Evolutionary conservation across 495 filamentous ascomycete species (phyloP).

Genomic region (Penicillium taxi): DNA sequence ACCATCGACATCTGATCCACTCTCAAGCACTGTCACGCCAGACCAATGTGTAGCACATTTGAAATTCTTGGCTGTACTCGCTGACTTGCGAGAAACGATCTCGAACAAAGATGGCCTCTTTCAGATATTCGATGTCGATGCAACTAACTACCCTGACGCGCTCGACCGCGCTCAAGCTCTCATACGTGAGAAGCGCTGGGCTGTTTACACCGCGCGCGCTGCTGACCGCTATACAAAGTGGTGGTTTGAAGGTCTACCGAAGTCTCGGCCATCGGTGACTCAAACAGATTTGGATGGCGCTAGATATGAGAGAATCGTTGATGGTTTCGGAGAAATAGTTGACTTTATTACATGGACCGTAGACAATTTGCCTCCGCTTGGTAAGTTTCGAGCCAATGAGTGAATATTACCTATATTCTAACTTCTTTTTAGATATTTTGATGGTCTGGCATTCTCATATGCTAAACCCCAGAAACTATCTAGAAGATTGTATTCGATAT

Average conservation of each 20-base stretch:
- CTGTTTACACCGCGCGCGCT: slow-evolving; percentile 63
- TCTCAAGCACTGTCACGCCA: slow-evolving; percentile 1
- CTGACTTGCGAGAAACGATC: slow-evolving; percentile 57
- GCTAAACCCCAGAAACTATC: slow-evolving; percentile 68
- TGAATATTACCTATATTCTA: too few relatives aligned
- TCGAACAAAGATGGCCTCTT: slow-evolving; percentile 61
- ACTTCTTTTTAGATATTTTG: slow-evolving; percentile 52
- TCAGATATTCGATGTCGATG: slow-evolving; percentile 47
- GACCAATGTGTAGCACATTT: slow-evolving; percentile 63
- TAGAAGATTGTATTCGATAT: slow-evolving; percentile 66
- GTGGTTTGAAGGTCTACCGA: slow-evolving; percentile 44
- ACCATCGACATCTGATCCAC: too few relatives aligned
- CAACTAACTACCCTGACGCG: slow-evolving; percentile 17
- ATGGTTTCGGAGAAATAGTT: too few relatives aligned
- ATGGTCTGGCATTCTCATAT: slow-evolving; percentile 87
- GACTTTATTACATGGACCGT: slow-evolving; percentile 9
- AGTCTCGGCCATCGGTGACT: slow-evolving; percentile 8
- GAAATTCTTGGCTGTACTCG: slow-evolving; percentile 64
- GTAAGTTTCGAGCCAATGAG: slow-evolving; percentile 7
- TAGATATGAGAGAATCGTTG: slow-evolving; percentile 11
- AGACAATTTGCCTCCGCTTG: slow-evolving; percentile 21
- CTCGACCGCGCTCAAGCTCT: slow-evolving; percentile 16
- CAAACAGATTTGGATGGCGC: slow-evolving; percentile 6
- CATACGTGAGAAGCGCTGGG: slow-evolving; percentile 73
- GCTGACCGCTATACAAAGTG: slow-evolving; percentile 65